Percentiles rank a stretch among this genome's conserved stretches.
phyloP scores from a whole-genome alignment of 2,329 filamentous ascomycete genomes.

The Verticillium nubilum region DNA sequence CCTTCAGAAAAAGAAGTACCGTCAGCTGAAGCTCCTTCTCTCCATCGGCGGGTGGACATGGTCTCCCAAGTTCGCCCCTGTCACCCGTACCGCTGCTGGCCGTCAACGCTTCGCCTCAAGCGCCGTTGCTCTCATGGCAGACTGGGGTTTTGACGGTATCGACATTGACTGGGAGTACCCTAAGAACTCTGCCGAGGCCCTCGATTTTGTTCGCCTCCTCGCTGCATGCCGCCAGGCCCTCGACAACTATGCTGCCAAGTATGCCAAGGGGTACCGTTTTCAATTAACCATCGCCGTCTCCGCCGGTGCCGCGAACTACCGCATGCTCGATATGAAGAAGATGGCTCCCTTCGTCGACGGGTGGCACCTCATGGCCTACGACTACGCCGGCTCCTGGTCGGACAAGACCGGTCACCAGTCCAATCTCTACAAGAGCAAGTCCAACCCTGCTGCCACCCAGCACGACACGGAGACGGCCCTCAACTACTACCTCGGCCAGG shows the following conservation, averaged over 20 bases:
- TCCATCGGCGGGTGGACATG: constrained; percentile 81
- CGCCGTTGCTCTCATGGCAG: constrained; percentile 63
- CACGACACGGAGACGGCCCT: constrained; percentile 65
- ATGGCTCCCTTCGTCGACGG: constrained; percentile 54
- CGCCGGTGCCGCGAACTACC: constrained; percentile 42
- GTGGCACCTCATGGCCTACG: constrained; percentile 64
- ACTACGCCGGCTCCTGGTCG: constrained; percentile 67
- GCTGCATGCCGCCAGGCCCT: constrained; percentile 36
- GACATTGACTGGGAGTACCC: constrained; percentile 56
- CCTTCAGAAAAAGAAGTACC: constrained; percentile 68
- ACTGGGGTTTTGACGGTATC: constrained; percentile 56
- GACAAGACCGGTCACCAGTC: constrained; percentile 59
- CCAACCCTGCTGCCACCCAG: constrained; percentile 54
- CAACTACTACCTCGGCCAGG: constrained; percentile 52
- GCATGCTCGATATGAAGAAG: constrained; percentile 41
- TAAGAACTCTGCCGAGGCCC: constrained; percentile 28
- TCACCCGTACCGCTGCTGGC: constrained; percentile 55
- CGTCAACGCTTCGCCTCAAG: constrained; percentile 61
- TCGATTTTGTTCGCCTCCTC: constrained; percentile 35
- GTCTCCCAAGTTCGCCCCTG: constrained; percentile 61
- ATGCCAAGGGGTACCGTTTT: constrained; percentile 39
- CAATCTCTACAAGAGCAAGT: constrained; percentile 55
- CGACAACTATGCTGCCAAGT: constrained; percentile 31
- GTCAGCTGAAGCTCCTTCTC: constrained; percentile 72
- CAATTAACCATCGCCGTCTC: constrained; percentile 45